Evolutionary conservation across 1,284 basidiomycete species (phyloP).

Genomic region (Chalciporus piperatoides): DNA sequence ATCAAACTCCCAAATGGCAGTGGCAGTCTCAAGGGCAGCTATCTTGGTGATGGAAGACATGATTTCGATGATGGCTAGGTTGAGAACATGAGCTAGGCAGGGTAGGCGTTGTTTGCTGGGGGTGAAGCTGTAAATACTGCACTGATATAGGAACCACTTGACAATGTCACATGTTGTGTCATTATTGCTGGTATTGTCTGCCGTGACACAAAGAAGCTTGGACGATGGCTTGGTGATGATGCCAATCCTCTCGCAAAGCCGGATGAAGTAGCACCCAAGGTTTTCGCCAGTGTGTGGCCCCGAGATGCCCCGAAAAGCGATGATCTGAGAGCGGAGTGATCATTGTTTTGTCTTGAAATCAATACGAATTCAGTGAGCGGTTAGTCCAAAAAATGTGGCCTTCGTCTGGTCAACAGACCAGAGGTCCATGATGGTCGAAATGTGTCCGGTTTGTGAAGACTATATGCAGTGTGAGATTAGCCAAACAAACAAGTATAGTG

Average conservation of each 20-base stretch:
- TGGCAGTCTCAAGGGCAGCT: slow-evolving; percentile 19
- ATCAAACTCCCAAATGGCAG: slow-evolving; percentile 30
- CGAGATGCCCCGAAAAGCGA: slow-evolving; percentile 22
- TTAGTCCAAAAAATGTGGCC: slow-evolving; percentile 17
- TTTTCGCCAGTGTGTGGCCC: slow-evolving; percentile 29
- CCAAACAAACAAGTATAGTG: not conserved
- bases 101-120: slow-evolving; percentile 9
- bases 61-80: slow-evolving; percentile 17
- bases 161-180: slow-evolving; percentile 9
- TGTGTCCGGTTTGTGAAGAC: slow-evolving; percentile 10
- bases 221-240: not conserved
- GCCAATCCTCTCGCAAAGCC: slow-evolving; percentile 23
- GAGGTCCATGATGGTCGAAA: slow-evolving; percentile 15
- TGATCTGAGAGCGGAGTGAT: slow-evolving; percentile 19
- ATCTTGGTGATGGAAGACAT: slow-evolving; percentile 26
- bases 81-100: slow-evolving; percentile 27
- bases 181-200: slow-evolving; percentile 22
- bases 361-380: slow-evolving; percentile 23
- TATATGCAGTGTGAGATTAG: not conserved
- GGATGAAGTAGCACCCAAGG: slow-evolving; percentile 24
- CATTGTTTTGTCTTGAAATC: slow-evolving; percentile 12
- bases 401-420: slow-evolving; percentile 24
- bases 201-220: slow-evolving; percentile 18
- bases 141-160: not conserved
- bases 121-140: not conserved